phyloP scores from a whole-genome alignment of 116 monocot genomes.

The Papilionanthe hybrid region DNA sequence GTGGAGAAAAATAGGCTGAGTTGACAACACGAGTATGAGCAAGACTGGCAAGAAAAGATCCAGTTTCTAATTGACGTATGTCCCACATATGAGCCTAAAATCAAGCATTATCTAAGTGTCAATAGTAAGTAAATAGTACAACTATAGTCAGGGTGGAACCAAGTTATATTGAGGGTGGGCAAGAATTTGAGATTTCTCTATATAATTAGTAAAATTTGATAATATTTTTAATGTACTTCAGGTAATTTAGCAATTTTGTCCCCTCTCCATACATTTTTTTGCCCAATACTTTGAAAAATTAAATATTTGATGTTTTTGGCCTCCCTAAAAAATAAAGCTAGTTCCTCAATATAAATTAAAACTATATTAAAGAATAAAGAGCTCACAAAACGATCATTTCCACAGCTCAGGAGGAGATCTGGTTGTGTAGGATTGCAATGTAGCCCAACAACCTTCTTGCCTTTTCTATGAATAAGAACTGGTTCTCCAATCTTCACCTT shows the following conservation, averaged over 20 bases:
- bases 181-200: no score
- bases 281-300: no score
- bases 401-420: constrained; percentile 82
- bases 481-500: constrained; percentile 37
- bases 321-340: no score
- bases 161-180: no score
- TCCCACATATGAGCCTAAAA: constrained; percentile 90
- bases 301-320: no score
- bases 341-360: neutral
- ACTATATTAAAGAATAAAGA: constrained; percentile 2
- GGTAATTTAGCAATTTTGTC: no score
- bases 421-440: constrained; percentile 86
- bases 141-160: neutral
- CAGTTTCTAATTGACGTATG: constrained; percentile 44
- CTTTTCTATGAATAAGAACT: constrained; percentile 78
- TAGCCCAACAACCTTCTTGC: constrained; percentile 73
- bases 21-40: constrained; percentile 84
- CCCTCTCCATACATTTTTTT: no score
- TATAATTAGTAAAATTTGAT: no score
- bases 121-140: neutral
- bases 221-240: no score
- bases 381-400: constrained; percentile 98
- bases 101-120: neutral
- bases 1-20: constrained; percentile 85
- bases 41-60: constrained; percentile 61